These are phyloP conservation scores for Coprinopsis strossmayeri DNA, from an alignment of 768 basidiomycete genomes.

Conservation along the genomic window DNA sequence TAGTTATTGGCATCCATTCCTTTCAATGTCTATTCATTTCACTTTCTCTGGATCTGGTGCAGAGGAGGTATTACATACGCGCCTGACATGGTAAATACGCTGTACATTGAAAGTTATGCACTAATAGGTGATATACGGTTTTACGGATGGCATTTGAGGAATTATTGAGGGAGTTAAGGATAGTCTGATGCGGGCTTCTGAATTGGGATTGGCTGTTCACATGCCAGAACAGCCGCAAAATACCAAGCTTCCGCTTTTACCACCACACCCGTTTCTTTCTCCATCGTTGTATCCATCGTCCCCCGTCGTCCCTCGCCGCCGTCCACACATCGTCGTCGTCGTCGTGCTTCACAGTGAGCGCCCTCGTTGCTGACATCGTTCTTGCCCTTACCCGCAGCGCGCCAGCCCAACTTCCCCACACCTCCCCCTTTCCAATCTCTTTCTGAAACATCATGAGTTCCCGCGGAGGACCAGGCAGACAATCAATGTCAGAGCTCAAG, in stretches of 20 bases:
- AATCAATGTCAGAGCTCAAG: constrained; percentile 98
- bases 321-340: not conserved
- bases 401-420: too few relatives aligned
- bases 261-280: constrained; percentile 2
- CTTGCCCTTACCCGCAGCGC: constrained; percentile 1
- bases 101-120: not conserved
- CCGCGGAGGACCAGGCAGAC: constrained; percentile 57
- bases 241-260: constrained; percentile 19
- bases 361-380: constrained; percentile 1
- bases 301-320: not conserved
- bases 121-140: not conserved
- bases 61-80: not conserved
- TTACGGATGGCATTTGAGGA: constrained; percentile 1
- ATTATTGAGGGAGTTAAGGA: constrained; percentile 3
- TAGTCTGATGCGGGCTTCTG: constrained; percentile 8
- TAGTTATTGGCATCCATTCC: not conserved
- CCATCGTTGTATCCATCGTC: not conserved
- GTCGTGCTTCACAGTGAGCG: constrained; percentile 7
- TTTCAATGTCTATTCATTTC: not conserved
- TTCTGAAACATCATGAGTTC: constrained; percentile 40
- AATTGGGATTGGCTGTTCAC: constrained; percentile 12
- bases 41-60: not conserved
- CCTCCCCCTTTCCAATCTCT: not conserved
- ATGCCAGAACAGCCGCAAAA: constrained; percentile 20
- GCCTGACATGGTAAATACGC: not conserved